Conservation (phyloP, 2,329 filamentous ascomycete genomes). For the Talaromyces sp. region DNA sequence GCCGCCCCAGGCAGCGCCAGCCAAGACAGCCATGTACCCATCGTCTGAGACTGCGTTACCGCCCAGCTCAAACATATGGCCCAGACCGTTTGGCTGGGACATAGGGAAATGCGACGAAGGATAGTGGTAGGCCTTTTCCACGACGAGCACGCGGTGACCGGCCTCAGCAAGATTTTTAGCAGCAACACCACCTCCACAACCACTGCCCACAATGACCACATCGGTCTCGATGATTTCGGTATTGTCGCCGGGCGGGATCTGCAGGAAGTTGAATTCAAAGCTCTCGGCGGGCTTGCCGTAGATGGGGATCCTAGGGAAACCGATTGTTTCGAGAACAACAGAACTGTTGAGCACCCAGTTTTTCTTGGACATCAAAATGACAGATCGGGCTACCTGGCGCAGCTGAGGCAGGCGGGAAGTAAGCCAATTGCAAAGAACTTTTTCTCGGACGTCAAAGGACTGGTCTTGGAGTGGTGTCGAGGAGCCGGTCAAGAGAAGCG, state of each 20-base stretch:
- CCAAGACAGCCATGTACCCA: slow-evolving; percentile 54
- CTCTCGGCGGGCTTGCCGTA: slow-evolving; percentile 47
- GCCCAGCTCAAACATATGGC: slow-evolving; percentile 64
- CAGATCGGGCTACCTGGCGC: slow-evolving; percentile 43
- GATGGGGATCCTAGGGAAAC: slow-evolving; percentile 49
- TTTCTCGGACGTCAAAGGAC: slow-evolving; percentile 48
- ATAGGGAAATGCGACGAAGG: slow-evolving; percentile 68
- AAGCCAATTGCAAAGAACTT: slow-evolving; percentile 49
- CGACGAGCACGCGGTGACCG: slow-evolving; percentile 68
- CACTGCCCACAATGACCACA: slow-evolving; percentile 78
- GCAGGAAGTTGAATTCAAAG: slow-evolving; percentile 53
- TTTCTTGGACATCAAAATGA: slow-evolving; percentile 46
- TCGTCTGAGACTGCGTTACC: slow-evolving; percentile 55
- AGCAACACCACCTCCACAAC: slow-evolving; percentile 75
- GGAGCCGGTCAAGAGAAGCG: slow-evolving; percentile 53
- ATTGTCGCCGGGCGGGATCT: slow-evolving; percentile 47
- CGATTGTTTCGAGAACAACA: slow-evolving; percentile 45
- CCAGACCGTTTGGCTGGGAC: slow-evolving; percentile 53
- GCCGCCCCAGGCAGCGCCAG: slow-evolving; percentile 73
- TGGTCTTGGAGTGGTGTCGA: slow-evolving; percentile 50
- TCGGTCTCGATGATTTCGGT: slow-evolving; percentile 66
- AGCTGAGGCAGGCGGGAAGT: slow-evolving; percentile 48
- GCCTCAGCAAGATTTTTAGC: slow-evolving; percentile 77
- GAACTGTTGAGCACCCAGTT: slow-evolving; percentile 50
- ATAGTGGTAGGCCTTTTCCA: slow-evolving; percentile 78